Evolutionary conservation across 1,284 basidiomycete genomes (phyloP).

Genomic region (Meripilus lineatus): DNA sequence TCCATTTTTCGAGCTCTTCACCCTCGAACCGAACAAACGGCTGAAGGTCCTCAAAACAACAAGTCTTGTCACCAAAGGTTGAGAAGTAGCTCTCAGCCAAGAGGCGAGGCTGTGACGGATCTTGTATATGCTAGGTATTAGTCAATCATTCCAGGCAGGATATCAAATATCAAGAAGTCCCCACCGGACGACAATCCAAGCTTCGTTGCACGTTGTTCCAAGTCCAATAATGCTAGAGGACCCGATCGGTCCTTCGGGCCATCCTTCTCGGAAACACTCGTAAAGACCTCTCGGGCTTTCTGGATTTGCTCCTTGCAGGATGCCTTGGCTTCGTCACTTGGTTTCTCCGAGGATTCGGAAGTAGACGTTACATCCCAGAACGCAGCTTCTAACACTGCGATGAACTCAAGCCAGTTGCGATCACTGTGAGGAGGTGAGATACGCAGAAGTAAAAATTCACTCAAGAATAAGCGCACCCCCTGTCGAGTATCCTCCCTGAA

Average conservation of each 20-base stretch:
- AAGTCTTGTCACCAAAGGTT: constrained; percentile 72
- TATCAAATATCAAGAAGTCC: constrained; percentile 4
- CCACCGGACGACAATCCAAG: constrained; percentile 45
- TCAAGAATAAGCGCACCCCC: constrained; percentile 39
- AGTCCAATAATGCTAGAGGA: constrained; percentile 63
- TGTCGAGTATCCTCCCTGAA: constrained; percentile 48
- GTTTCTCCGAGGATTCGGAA: constrained; percentile 16
- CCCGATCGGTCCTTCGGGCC: constrained; percentile 69
- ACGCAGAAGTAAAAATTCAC: constrained; percentile 14
- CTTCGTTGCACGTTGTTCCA: constrained; percentile 53
- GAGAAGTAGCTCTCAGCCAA: constrained; percentile 67
- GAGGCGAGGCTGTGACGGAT: constrained; percentile 9
- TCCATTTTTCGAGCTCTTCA: constrained; percentile 47
- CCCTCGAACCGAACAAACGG: constrained; percentile 53
- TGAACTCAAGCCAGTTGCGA: constrained; percentile 82
- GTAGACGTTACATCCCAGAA: constrained; percentile 41
- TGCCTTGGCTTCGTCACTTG: constrained; percentile 26
- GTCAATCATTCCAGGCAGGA: constrained; percentile 32
- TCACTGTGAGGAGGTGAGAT: constrained; percentile 43
- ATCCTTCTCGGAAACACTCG: constrained; percentile 52
- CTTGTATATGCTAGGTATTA: constrained; percentile 29
- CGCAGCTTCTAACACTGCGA: constrained; percentile 64
- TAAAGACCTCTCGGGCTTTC: constrained; percentile 50
- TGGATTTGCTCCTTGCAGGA: constrained; percentile 36
- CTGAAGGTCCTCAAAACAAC: constrained; percentile 81